Evolutionary conservation across 2,329 filamentous ascomycete genomes (phyloP).

Genomic region (Cordyceps javanica): DNA sequence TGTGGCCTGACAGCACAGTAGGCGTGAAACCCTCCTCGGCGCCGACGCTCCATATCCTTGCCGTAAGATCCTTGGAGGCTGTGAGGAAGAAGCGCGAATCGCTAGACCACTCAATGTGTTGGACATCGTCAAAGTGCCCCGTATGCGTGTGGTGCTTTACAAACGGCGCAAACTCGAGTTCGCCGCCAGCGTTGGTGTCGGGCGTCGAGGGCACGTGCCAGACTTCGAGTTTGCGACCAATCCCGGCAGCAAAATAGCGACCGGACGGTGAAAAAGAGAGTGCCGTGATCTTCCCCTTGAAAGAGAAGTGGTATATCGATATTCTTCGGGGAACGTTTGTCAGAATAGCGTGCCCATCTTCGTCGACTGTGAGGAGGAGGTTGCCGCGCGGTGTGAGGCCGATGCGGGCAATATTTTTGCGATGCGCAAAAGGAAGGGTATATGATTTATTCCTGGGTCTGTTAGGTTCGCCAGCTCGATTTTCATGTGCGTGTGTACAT

Average conservation of each 20-base stretch:
- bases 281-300: conserved; percentile 73
- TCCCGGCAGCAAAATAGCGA: conserved; percentile 79
- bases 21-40: conserved; percentile 82
- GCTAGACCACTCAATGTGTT: conserved; percentile 87
- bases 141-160: conserved; percentile 79
- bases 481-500: conserved; percentile 25
- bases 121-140: conserved; percentile 82
- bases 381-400: conserved; percentile 88
- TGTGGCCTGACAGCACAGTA: conserved; percentile 84
- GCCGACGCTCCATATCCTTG: conserved; percentile 90
- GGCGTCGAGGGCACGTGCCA: conserved; percentile 94
- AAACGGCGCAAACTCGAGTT: conserved; percentile 92
- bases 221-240: conserved; percentile 84
- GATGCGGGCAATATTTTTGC: conserved; percentile 84
- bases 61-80: conserved; percentile 85
- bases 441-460: conserved; percentile 70
- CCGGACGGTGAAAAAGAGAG: conserved; percentile 89
- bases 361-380: conserved; percentile 85
- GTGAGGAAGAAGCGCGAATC: conserved; percentile 95
- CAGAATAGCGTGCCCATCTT: conserved; percentile 88
- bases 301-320: conserved; percentile 91
- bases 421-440: conserved; percentile 84
- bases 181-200: conserved; percentile 69
- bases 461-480: conserved; percentile 30
- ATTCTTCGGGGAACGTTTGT: conserved; percentile 85